Evolutionary conservation across 371 early-diverging fungal genomes (phyloP), one percentile per base, ranked within the genome.

Genomic region (Syncephalis fuscata): DNA sequence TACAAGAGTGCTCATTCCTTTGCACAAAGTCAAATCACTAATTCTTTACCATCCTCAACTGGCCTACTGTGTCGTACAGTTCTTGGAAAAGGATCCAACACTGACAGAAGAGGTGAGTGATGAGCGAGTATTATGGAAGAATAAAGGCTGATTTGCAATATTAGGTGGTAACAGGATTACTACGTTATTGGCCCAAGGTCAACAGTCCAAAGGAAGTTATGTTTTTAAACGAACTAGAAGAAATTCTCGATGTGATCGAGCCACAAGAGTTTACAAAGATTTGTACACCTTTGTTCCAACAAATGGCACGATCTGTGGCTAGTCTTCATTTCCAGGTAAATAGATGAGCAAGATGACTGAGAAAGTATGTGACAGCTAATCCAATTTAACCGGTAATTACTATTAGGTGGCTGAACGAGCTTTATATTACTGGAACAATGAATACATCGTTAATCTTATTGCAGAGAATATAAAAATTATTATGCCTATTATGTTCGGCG

Each of bases 201-300:
- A 97, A 94, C 69, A 87, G 87, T 48, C 87, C 93, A 2, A 97
- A 97, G 63, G 94, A 95, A 63, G 90, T 95, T 47, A 93, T 97
- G 92, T 97, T 87, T 61, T 64, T 97, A 52, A 88, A 83, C 62
- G 95, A 94, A 63, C 65, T 95, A n/a, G 97, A 97, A 56, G 92
- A 93, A 51, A 84, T 94, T n/a, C 53, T 97, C 64, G 92, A 92
- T 64, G 80, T 88, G 3, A 82, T 86, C 22, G 92, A 92, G 56
- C 83, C 82, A 2, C 64, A 66, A 17, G 86, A 91, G 56, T 95
- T 95, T 59, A 64, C 71, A 26, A 84, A 82, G 53, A 65, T 96
- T 46, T 82, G 85, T 64, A 76, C 75, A 8, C 90, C 91, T 11
- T 62, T 97, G 21, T 94, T 93, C 61, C 76, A 81, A 54, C 90